A percentile compares a stretch with the other conserved stretches of the same genome.
Evolutionary conservation across 1,139 yeast genomes (phyloP).

Genomic region (Candida tropicalis): DNA sequence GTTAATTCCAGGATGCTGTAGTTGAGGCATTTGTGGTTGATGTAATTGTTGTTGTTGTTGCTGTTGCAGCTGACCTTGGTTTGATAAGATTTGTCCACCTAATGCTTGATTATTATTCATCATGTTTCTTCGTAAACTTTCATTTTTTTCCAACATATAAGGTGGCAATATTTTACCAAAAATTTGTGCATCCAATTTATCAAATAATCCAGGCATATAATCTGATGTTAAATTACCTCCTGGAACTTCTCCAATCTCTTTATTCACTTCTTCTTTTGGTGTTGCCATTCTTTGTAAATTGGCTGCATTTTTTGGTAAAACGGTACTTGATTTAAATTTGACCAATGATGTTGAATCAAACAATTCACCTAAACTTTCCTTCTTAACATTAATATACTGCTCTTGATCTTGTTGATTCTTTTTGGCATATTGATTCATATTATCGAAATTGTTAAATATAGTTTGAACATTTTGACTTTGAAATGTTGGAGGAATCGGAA

Average conservation of each 20-base stretch:
- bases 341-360: conserved; percentile 17
- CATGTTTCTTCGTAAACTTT: not conserved
- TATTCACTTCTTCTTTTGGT: conserved; percentile 13
- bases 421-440: conserved; percentile 31
- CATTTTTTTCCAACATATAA: conserved; percentile 60
- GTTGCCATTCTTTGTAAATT: conserved; percentile 9
- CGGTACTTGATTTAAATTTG: conserved; percentile 16
- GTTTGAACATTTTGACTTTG: conserved; percentile 26
- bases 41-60: conserved; percentile 7
- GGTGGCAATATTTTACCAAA: conserved; percentile 86
- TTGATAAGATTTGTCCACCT: conserved; percentile 9
- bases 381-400: conserved; percentile 4
- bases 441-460: conserved; percentile 38
- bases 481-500: conserved; percentile 11
- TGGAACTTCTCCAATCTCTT: conserved; percentile 14
- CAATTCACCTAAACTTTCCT: conserved; percentile 14
- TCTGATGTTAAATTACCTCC: conserved; percentile 15
- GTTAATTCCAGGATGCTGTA: not conserved
- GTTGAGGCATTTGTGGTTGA: not conserved
- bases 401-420: conserved; percentile 4
- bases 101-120: conserved; percentile 6
- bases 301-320: conserved; percentile 11
- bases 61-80: too few relatives aligned
- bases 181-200: conserved; percentile 77
- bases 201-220: conserved; percentile 81